Percentiles rank a stretch among this genome's conserved stretches.
Evolutionary conservation across 257 asterid genomes (phyloP).

Genomic region (Anisodus acutangulus): DNA sequence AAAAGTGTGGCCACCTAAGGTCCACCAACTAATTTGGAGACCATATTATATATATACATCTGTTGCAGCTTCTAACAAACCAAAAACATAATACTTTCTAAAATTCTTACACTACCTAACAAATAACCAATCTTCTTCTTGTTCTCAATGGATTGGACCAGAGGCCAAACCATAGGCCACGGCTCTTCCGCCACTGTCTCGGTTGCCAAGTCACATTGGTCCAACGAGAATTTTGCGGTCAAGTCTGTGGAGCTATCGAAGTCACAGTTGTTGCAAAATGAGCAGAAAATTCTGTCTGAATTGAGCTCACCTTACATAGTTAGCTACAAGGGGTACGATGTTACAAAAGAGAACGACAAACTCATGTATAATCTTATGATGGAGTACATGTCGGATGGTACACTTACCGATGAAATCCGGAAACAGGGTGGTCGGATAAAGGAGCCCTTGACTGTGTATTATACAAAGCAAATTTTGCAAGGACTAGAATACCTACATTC

Average conservation of each 20-base stretch:
- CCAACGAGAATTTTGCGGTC: not conserved
- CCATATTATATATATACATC: not conserved
- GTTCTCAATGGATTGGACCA: not conserved
- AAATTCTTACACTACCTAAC: not conserved
- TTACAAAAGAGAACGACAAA: not conserved
- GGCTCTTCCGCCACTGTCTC: not conserved
- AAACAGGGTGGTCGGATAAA: constrained; percentile 11
- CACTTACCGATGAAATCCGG: not conserved
- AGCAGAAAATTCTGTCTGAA: not conserved
- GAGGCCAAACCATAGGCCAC: not conserved
- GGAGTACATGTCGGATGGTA: not conserved
- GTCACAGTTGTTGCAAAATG: not conserved
- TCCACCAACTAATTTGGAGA: constrained; percentile 3
- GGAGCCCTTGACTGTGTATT: not conserved
- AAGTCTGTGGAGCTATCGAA: not conserved
- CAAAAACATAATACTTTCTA: not conserved
- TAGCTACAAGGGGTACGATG: not conserved
- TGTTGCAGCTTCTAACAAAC: not conserved
- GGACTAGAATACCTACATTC: not conserved
- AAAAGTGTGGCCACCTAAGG: not conserved
- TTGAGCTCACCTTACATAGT: not conserved
- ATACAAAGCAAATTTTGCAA: not conserved
- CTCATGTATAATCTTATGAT: not conserved
- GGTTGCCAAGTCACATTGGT: accelerated
- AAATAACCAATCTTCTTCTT: not conserved